These are phyloP conservation scores for Dothiorella sarmentorum DNA, from an alignment of 2,329 filamentous ascomycete genomes.

Conservation along the genomic window DNA sequence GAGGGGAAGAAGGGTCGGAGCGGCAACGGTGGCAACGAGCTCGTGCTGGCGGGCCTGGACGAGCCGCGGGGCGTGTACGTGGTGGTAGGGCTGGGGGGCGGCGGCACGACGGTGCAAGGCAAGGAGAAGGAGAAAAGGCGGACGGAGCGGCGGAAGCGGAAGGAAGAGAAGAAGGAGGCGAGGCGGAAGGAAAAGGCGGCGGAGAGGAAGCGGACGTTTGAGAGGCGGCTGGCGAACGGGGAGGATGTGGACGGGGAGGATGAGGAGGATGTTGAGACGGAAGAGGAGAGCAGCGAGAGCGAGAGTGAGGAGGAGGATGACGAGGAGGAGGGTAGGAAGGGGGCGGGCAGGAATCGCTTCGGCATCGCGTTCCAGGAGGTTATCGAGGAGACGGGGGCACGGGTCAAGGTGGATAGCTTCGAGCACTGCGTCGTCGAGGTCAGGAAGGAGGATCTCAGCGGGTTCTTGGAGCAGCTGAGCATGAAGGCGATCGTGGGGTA, in stretches of 20 bases:
- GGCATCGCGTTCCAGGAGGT: constrained; percentile 96
- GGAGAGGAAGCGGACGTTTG: constrained; percentile 49
- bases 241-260: constrained; percentile 58
- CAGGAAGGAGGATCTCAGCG: constrained; percentile 88
- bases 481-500: constrained; percentile 75
- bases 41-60: constrained; percentile 87
- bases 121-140: constrained; percentile 63
- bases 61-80: constrained; percentile 85
- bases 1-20: constrained; percentile 54
- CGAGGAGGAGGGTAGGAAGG: constrained; percentile 56
- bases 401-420: constrained; percentile 92
- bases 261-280: constrained; percentile 45
- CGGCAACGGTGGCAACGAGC: constrained; percentile 67
- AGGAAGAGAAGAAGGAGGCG: constrained; percentile 42
- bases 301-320: constrained; percentile 58
- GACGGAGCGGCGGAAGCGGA: constrained; percentile 60
- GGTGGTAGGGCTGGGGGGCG: constrained; percentile 87
- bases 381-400: constrained; percentile 81
- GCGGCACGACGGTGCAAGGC: constrained; percentile 60
- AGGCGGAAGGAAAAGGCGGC: constrained; percentile 61
- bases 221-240: constrained; percentile 49
- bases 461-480: constrained; percentile 87
- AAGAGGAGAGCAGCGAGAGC: constrained; percentile 58
- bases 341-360: constrained; percentile 81
- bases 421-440: constrained; percentile 97